Evolutionary conservation across 306 rosid genomes (phyloP), one percentile per base, ranked within the genome.

Genomic region (Cucurbita moschata): DNA sequence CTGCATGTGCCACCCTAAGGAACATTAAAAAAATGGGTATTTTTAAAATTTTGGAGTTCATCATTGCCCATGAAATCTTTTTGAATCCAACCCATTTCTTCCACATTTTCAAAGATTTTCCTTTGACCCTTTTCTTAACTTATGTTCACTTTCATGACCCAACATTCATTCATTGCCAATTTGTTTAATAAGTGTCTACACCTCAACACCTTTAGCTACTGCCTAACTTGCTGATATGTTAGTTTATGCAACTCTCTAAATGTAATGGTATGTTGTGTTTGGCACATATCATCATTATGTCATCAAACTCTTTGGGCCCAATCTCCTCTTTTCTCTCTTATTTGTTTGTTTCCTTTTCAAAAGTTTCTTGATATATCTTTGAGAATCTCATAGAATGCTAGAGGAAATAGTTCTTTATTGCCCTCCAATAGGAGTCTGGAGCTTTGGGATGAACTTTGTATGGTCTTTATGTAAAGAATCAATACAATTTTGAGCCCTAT

Each of bases 51-150:
- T 23, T 61, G 68, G 12, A 61, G 70, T 64, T 64, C 64, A 58
- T 58, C 47, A 65, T 65, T 65, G 71, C 53, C 53, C 38, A 42
- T 65, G 42, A 65, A 65, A 65, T 42, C 53, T 65, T 65, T 53
- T 65, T 65, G 53, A 16, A 65, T 65, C 53, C 52, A 65, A 38
- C 71, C 71, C 71, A 65, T 65, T 67, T 67, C 35, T 67, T 26
- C 10, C 16, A 46, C 72, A 43, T 46, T 67, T 67, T 67, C 55
- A 67, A 67, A 67, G 55, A 67, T 67, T 50, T 67, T 39, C 51
- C 56, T 67, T 46, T 67, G 72, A 67, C 72, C 72, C 72, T 67
- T 67, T 66, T 11, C 72, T 67, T 67, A 21, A 67, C 72, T 67
- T 64, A 64, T 64, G 50, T 42, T 39, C n/a, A 10, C 19, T 67